Conservation (phyloP, 371 early-diverging fungal genomes). For the Rhizopus sp. region DNA sequence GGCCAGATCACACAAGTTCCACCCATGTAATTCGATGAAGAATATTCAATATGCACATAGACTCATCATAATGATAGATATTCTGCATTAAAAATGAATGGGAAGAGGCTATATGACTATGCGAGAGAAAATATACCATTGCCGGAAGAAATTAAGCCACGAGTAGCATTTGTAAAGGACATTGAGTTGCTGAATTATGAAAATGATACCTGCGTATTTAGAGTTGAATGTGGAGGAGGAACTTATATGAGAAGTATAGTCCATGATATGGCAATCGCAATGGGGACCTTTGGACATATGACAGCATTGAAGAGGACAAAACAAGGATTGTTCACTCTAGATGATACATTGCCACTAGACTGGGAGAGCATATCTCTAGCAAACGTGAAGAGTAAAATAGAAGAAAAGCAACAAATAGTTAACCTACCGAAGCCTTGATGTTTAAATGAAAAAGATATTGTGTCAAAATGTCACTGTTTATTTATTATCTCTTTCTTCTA, state of each 20-base stretch:
- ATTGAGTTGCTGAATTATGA: constrained; percentile 29
- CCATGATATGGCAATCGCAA: constrained; percentile 40
- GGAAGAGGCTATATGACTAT: constrained; percentile 54
- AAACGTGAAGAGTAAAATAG: not conserved
- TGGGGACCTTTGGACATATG: constrained; percentile 51
- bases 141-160: constrained; percentile 37
- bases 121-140: constrained; percentile 39
- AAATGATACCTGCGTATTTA: constrained; percentile 13
- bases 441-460: too few species aligned
- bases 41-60: not conserved
- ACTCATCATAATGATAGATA: constrained; percentile 28
- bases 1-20: constrained; percentile 47
- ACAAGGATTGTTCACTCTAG: constrained; percentile 34
- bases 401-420: not conserved
- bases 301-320: constrained; percentile 40
- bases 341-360: constrained; percentile 21
- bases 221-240: constrained; percentile 48
- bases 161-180: constrained; percentile 30
- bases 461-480: not conserved
- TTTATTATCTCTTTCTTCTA: constrained; percentile 33
- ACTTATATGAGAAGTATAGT: constrained; percentile 56
- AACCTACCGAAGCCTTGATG: too few species aligned
- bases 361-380: not conserved
- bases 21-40: constrained; percentile 42
- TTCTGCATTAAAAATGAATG: constrained; percentile 50